Evolutionary conservation across 345 rosid species (phyloP), one percentile per base, ranked within the genome.

Genomic region (Eucalyptus leucophloia): DNA sequence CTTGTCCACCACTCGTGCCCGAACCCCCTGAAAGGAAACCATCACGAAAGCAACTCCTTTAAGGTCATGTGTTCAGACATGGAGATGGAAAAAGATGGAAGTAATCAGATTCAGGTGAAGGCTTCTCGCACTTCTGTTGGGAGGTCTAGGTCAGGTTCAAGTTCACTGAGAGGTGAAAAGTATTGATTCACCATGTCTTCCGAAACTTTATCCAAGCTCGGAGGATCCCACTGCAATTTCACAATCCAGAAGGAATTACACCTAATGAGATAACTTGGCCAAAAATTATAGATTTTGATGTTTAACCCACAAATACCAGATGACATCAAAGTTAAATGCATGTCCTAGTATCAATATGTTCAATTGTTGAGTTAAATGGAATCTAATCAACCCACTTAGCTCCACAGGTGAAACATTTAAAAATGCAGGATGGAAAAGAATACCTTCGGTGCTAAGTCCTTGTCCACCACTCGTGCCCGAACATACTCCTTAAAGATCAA

Each of bases 401-500:
- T 21, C 83, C 83, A 21, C 47, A 40, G 26, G 24, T 23, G 30
- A 51, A 67, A 49, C 42, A 67, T 34, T 69, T 30, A 42, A 30
- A 49, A n/a, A 88, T 65, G 32, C 56, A 77, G 83, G 51, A 49
- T 47, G 5, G 40, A 53, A 49, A 17, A 44, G 21, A 9, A 40
- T 92, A 96, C 99, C 98, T 96, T 95, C 21, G 99, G 97, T 15
- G 94, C 93, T 49, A 92, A 92, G 91, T 98, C 97, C 92, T 91
- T 97, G 89, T 95, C 98, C 93, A 97, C 95, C 95, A 96, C 89
- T 89, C 96, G 93, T 60, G 99, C 99, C 88, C 98, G 94, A 89
- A 98, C 92, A n/a, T n/a, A 37, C 40, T 37, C 40, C 40, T 37
- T 37, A 37, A 37, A 37, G 40, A 37, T 37, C 40, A 37, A 37